phyloP scores from a whole-genome alignment of 202 grass and related monocot genomes.

The Cymbopogon flexuosus region DNA sequence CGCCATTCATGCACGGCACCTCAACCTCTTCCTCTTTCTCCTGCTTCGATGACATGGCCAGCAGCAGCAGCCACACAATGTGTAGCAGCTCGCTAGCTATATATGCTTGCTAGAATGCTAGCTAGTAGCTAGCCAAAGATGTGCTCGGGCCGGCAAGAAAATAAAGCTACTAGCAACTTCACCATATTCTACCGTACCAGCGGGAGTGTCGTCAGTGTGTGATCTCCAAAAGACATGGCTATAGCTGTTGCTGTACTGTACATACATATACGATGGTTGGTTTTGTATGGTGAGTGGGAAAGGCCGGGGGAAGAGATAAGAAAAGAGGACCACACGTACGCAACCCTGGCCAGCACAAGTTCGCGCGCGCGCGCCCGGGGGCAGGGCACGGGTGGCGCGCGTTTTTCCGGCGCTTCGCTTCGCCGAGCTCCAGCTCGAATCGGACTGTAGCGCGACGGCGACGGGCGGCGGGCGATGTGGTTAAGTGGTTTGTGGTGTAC shows the following conservation, averaged over 20 bases:
- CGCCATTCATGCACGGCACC: conserved; percentile 43
- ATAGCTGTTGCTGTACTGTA: neutral
- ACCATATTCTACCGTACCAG: neutral
- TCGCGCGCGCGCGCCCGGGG: neutral
- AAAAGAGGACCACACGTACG: conserved; percentile 80
- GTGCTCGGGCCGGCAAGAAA: neutral
- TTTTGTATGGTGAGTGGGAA: conserved; percentile 37
- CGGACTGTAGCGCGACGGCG: conserved; percentile 19
- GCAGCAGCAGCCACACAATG: conserved; percentile 30
- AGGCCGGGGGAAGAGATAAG: conserved; percentile 54
- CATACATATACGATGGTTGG: conserved; percentile 12
- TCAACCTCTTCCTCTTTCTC: conserved; percentile 8
- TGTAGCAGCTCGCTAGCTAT: neutral
- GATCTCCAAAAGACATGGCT: conserved; percentile 2
- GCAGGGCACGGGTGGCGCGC: conserved; percentile 23
- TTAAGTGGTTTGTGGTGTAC: neutral
- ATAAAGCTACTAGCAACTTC: neutral
- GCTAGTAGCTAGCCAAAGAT: neutral
- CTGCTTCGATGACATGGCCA: conserved; percentile 44
- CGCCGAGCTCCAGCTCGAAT: no score
- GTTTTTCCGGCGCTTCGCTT: neutral
- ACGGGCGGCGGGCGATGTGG: neutral
- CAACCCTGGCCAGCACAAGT: conserved; percentile 10
- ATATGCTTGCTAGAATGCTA: neutral
- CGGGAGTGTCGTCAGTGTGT: neutral